Evolutionary conservation across 2,329 filamentous ascomycete species (phyloP).

Genomic region (Colletotrichum sublineola): DNA sequence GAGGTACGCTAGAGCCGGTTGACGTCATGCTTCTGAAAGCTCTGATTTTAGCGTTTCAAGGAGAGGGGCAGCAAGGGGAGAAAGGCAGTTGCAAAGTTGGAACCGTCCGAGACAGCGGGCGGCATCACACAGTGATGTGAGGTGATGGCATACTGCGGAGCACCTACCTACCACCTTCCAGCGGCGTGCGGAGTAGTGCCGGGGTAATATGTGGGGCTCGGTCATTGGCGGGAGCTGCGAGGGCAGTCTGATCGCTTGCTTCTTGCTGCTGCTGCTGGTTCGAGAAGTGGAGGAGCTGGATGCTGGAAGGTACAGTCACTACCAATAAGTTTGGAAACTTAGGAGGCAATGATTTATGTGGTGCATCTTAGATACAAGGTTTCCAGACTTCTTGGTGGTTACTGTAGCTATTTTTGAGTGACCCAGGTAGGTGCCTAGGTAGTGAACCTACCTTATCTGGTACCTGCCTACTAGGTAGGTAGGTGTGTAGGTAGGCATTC

Average conservation of each 20-base stretch:
- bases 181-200: neutral
- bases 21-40: constrained; percentile 43
- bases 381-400: too few relatives aligned
- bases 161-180: neutral
- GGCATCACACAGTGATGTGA: neutral
- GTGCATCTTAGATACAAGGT: too few relatives aligned
- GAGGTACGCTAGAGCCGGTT: constrained; percentile 39
- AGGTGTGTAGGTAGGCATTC: constrained; percentile 15
- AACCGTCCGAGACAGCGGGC: neutral
- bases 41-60: constrained; percentile 42
- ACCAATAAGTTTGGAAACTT: too few relatives aligned
- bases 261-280: neutral
- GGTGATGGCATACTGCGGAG: neutral
- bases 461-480: neutral
- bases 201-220: neutral
- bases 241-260: neutral
- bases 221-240: neutral
- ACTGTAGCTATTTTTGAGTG: neutral
- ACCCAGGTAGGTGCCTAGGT: neutral
- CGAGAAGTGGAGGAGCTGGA: neutral
- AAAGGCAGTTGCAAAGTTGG: constrained; percentile 1
- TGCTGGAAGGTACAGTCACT: neutral
- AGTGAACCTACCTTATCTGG: neutral
- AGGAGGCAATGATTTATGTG: too few relatives aligned
- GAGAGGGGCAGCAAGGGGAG: constrained; percentile 40